These are phyloP conservation scores for Coniochaeta ligniaria DNA, from an alignment of 2,329 filamentous ascomycete species.

Conservation along the genomic window DNA sequence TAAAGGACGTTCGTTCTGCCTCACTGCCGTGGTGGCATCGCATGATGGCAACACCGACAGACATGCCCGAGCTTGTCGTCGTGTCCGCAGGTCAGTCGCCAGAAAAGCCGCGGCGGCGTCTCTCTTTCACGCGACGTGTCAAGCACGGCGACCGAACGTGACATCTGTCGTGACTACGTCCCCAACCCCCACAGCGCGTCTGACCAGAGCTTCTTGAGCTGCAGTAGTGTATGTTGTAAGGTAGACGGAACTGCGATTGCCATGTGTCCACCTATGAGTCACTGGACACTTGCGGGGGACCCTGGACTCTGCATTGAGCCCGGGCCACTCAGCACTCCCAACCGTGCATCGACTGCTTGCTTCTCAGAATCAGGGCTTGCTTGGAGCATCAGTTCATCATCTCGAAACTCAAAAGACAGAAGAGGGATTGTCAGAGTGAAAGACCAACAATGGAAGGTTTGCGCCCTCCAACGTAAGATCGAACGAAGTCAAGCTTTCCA, in stretches of 20 bases:
- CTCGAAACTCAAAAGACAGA: too few relatives aligned
- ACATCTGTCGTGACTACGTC: not conserved
- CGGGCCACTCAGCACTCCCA: slow-evolving; percentile 11
- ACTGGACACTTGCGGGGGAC: slow-evolving; percentile 3
- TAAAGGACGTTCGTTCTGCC: not conserved
- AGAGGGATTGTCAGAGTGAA: not conserved
- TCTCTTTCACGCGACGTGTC: not conserved
- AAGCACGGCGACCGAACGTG: not conserved
- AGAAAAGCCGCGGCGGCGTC: not conserved
- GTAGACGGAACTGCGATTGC: slow-evolving; percentile 6
- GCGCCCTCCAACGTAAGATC: too few relatives aligned
- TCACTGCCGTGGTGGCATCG: not conserved
- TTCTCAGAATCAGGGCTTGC: slow-evolving; percentile 11
- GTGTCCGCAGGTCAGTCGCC: not conserved
- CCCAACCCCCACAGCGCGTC: not conserved
- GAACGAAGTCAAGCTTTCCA: too few relatives aligned
- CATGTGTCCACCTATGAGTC: slow-evolving; percentile 26
- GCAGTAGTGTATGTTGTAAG: too few relatives aligned
- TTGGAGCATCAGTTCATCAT: slow-evolving; percentile 1
- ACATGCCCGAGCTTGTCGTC: not conserved
- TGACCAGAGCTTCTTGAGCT: not conserved
- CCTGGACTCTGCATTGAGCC: slow-evolving; percentile 4
- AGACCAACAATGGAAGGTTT: not conserved
- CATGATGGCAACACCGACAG: not conserved
- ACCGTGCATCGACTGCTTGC: slow-evolving; percentile 11